Percentiles rank a stretch among this genome's conserved stretches.
Evolutionary conservation across 331 rosid species (phyloP).

Genomic region (Malus hybrid): DNA sequence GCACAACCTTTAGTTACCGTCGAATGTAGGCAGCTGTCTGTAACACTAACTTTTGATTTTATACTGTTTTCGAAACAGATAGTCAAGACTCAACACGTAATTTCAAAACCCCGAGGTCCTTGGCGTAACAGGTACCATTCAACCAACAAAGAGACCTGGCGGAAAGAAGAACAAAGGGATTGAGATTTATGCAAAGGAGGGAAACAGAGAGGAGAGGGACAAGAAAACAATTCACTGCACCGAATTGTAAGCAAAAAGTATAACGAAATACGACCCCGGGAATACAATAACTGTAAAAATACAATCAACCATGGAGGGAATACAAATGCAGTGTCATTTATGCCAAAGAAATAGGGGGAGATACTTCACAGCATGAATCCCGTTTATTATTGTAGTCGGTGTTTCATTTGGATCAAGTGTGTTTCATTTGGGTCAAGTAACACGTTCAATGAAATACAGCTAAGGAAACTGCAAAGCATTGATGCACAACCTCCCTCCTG

Average conservation of each 20-base stretch:
- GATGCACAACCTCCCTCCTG: slow-evolving; percentile 15
- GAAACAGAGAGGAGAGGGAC: neutral
- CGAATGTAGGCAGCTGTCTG: no score
- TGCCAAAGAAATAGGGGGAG: slow-evolving; percentile 3
- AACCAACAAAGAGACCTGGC: neutral
- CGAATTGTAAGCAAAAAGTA: neutral
- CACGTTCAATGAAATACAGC: slow-evolving; percentile 14
- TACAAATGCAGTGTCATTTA: neutral
- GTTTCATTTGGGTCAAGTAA: neutral
- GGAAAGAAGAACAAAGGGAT: no score
- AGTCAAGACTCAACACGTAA: neutral
- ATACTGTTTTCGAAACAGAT: no score
- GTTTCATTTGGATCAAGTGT: slow-evolving; percentile 8
- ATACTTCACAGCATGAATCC: slow-evolving; percentile 16
- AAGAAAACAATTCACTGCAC: neutral
- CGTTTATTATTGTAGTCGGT: slow-evolving; percentile 38
- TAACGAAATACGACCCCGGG: neutral
- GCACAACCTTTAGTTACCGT: no score
- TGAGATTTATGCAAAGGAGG: neutral
- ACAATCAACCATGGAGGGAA: neutral
- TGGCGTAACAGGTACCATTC: neutral
- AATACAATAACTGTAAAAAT: neutral
- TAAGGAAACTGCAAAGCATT: slow-evolving; percentile 16
- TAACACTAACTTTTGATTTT: no score
- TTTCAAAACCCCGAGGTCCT: neutral